Percentiles rank a stretch among this genome's conserved stretches.
Conservation (phyloP, 306 rosid genomes). For the Coriaria nepalensis region DNA sequence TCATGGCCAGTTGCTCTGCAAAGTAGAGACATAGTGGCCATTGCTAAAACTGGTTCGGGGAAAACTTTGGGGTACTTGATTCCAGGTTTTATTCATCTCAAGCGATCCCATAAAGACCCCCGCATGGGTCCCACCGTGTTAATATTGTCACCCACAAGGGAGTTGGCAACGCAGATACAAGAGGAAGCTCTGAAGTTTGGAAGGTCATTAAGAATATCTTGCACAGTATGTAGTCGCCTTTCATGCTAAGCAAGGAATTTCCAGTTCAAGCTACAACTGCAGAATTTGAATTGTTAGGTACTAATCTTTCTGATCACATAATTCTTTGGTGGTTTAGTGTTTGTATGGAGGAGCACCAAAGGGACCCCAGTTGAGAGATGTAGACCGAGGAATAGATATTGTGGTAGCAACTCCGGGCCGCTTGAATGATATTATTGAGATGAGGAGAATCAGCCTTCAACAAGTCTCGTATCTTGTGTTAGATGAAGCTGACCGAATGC, state of each 20-base stretch:
- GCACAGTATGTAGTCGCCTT: constrained; percentile 40
- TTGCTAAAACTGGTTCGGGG: constrained; percentile 99
- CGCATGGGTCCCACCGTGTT: constrained; percentile 69
- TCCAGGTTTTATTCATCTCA: constrained; percentile 84
- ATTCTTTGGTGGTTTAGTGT: constrained; percentile 32
- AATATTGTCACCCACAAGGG: constrained; percentile 95
- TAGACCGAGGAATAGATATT: constrained; percentile 85
- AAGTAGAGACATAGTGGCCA: constrained; percentile 90
- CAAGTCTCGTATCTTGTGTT: constrained; percentile 66
- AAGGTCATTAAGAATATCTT: constrained; percentile 67
- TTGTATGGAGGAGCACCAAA: constrained; percentile 99
- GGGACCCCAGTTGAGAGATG: constrained; percentile 86
- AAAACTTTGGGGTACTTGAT: constrained; percentile 93
- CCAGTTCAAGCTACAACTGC: background rate
- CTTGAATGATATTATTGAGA: constrained; percentile 78
- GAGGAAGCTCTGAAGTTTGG: constrained; percentile 96
- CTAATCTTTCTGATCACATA: too few relatives aligned
- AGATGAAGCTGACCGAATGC: constrained; percentile 91
- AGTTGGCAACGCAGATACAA: constrained; percentile 93
- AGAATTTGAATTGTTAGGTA: background rate
- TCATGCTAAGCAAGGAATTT: background rate
- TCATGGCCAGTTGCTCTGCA: constrained; percentile 99
- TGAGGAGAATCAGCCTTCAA: constrained; percentile 67
- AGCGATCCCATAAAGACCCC: constrained; percentile 56
- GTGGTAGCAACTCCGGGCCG: constrained; percentile 92